phyloP scores from a whole-genome alignment of 2,329 filamentous ascomycete genomes.

The Alternaria incomplexa region DNA sequence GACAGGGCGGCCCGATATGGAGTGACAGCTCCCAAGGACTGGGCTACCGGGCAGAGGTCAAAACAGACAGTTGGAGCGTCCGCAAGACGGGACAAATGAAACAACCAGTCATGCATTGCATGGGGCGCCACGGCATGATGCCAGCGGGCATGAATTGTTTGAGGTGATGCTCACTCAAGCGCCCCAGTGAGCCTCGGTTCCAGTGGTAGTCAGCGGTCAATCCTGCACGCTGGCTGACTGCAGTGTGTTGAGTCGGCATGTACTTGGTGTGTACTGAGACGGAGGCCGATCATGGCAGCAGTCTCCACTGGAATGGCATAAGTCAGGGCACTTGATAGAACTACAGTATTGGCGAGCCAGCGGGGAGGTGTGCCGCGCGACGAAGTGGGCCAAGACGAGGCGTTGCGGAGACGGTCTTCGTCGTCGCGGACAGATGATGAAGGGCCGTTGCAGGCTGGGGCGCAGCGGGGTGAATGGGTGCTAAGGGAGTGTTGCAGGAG shows the following conservation, averaged over 20 bases:
- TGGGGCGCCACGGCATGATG: conserved; percentile 7
- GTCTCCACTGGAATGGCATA: background rate
- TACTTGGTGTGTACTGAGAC: background rate
- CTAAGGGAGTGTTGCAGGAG: conserved; percentile 1
- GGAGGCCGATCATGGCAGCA: background rate
- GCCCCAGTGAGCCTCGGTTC: background rate
- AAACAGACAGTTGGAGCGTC: background rate
- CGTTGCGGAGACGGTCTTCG: background rate
- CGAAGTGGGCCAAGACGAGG: background rate
- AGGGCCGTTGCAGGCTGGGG: background rate
- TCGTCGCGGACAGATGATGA: conserved; percentile 10
- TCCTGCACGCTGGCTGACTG: background rate
- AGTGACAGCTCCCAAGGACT: conserved; percentile 14
- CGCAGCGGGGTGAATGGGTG: background rate
- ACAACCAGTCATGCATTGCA: conserved; percentile 2
- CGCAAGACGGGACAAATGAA: background rate
- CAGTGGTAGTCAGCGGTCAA: background rate
- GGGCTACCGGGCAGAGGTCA: conserved; percentile 7
- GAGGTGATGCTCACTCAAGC: background rate
- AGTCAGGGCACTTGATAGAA: background rate
- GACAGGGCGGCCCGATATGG: conserved; percentile 4
- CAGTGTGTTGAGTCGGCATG: background rate
- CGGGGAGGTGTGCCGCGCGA: background rate
- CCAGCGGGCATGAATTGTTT: conserved; percentile 1
- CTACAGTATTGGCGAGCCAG: background rate